phyloP scores from a whole-genome alignment of 352 stramenopile genomes.

The Phytophthora meadii region DNA sequence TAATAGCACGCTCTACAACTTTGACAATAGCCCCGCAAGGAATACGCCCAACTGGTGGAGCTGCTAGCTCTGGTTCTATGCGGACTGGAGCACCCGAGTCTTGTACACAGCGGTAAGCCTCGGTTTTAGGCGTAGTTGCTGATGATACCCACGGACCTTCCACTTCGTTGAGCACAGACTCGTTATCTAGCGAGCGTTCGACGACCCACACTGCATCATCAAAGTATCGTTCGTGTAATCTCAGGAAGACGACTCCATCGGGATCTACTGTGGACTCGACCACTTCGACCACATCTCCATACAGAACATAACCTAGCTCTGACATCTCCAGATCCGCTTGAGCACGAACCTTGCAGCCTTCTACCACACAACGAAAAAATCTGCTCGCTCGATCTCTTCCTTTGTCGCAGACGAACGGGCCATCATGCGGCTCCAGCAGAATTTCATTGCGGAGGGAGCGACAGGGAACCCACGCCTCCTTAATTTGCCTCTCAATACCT shows the following conservation, averaged over 20 bases:
- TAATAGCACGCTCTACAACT: constrained; percentile 64
- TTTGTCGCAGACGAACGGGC: constrained; percentile 39
- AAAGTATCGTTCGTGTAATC: constrained; percentile 73
- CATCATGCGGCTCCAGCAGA: constrained; percentile 61
- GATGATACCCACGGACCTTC: constrained; percentile 49
- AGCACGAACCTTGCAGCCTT: constrained; percentile 76
- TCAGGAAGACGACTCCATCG: constrained; percentile 72
- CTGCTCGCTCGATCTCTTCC: constrained; percentile 10
- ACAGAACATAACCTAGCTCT: constrained; percentile 79
- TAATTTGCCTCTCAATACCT: constrained; percentile 27
- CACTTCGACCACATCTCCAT: constrained; percentile 80
- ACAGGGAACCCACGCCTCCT: constrained; percentile 68
- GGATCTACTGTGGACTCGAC: constrained; percentile 47
- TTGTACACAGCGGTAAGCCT: constrained; percentile 76
- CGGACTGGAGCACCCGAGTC: constrained; percentile 67
- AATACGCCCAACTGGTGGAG: constrained; percentile 63
- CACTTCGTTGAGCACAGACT: constrained; percentile 74
- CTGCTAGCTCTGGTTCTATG: constrained; percentile 60
- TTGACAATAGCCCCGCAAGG: constrained; percentile 60
- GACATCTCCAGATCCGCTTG: constrained; percentile 57
- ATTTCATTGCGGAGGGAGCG: constrained; percentile 82
- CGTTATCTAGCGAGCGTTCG: constrained; percentile 79
- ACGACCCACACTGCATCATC: constrained; percentile 73
- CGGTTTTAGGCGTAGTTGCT: not conserved
- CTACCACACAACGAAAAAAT: constrained; percentile 75